phyloP scores from a whole-genome alignment of 2,329 filamentous ascomycete species.

The Proliferodiscus dingleyae region DNA sequence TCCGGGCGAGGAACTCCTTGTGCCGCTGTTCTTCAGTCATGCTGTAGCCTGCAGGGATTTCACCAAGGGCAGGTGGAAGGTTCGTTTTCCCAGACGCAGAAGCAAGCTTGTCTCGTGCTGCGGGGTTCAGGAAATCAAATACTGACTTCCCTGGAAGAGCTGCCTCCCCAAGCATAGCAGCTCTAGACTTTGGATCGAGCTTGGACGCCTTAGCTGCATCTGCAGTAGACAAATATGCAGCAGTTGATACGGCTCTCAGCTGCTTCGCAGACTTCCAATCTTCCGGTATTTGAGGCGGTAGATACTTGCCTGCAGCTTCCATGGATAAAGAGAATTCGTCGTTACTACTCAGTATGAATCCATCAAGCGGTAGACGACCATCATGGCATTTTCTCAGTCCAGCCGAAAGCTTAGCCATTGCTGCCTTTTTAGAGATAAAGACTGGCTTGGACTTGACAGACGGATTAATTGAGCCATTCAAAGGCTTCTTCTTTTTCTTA shows the following conservation, averaged over 20 bases:
- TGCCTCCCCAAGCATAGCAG: conserved; percentile 74
- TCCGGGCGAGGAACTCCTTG: conserved; percentile 51
- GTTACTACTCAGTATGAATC: conserved; percentile 66
- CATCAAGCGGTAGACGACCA: conserved; percentile 71
- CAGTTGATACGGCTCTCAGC: conserved; percentile 31
- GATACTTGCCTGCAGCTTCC: conserved; percentile 44
- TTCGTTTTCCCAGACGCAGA: conserved; percentile 69
- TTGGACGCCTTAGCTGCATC: conserved; percentile 74
- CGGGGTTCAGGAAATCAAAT: conserved; percentile 83
- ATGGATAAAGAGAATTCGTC: conserved; percentile 43
- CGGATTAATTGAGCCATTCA: conserved; percentile 54
- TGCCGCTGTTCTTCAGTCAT: conserved; percentile 58
- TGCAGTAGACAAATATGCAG: conserved; percentile 59
- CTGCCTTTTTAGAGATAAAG: conserved; percentile 66
- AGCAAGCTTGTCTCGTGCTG: conserved; percentile 71
- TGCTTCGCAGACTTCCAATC: conserved; percentile 67
- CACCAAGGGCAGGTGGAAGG: conserved; percentile 72
- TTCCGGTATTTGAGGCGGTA: conserved; percentile 61
- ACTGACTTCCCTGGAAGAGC: conserved; percentile 86
- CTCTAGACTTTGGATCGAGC: conserved; percentile 71
- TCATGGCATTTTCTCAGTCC: conserved; percentile 72
- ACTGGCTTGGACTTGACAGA: conserved; percentile 62
- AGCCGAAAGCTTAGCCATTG: conserved; percentile 35
- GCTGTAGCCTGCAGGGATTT: conserved; percentile 63
- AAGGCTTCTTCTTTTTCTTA: conserved; percentile 70